phyloP scores from a whole-genome alignment of 2,329 filamentous ascomycete species.

The Aspergillus tamarii region DNA sequence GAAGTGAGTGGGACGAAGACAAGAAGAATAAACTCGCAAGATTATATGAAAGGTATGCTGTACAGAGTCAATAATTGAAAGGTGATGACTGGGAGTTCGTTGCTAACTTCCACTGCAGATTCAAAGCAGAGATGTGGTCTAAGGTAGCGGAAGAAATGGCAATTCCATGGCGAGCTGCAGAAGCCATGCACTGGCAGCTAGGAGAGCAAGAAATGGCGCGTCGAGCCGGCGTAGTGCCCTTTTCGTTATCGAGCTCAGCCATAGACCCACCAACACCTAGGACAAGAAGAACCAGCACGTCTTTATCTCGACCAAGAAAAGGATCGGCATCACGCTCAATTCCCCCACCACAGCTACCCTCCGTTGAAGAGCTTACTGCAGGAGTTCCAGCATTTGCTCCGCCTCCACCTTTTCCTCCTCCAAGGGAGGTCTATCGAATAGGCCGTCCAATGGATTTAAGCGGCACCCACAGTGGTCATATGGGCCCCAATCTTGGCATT shows the following conservation, averaged over 20 bases:
- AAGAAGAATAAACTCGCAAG: slow-evolving; percentile 95
- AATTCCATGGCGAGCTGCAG: slow-evolving; percentile 91
- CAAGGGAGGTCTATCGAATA: slow-evolving; percentile 41
- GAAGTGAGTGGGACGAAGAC: slow-evolving; percentile 95
- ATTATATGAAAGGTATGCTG: slow-evolving; percentile 85
- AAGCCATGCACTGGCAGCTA: slow-evolving; percentile 98
- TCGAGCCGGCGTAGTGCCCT: slow-evolving; percentile 85
- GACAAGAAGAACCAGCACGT: slow-evolving; percentile 42
- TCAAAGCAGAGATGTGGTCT: slow-evolving; percentile 97
- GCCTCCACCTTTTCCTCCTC: slow-evolving; percentile 34
- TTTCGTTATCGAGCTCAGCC: slow-evolving; percentile 67
- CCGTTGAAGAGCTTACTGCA: slow-evolving; percentile 51
- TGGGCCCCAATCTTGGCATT: slow-evolving; percentile 36
- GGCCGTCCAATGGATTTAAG: slow-evolving; percentile 36
- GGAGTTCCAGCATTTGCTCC: slow-evolving; percentile 50
- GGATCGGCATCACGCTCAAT: slow-evolving; percentile 43
- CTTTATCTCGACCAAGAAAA: slow-evolving; percentile 43
- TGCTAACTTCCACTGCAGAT: slow-evolving; percentile 58
- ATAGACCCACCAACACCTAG: slow-evolving; percentile 50
- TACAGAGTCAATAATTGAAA: not conserved
- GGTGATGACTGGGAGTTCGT: not conserved
- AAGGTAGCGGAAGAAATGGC: slow-evolving; percentile 94
- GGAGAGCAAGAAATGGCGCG: slow-evolving; percentile 93
- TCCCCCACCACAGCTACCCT: slow-evolving; percentile 43
- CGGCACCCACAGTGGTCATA: slow-evolving; percentile 33